phyloP scores from a whole-genome alignment of 805 yeast genomes.

The Candida vaughaniae region DNA sequence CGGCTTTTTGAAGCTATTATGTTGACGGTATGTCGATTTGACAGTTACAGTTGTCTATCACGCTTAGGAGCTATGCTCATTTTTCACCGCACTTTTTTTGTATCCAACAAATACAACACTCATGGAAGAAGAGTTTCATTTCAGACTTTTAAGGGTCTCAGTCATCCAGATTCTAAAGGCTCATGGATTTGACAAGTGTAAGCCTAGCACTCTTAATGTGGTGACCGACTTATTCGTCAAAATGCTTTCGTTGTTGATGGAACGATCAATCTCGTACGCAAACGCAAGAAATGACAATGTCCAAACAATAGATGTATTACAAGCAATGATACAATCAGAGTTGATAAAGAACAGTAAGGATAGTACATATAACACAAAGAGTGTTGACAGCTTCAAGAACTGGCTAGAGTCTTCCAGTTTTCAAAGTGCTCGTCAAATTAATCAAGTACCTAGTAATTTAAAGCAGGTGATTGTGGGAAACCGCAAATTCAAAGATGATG shows the following conservation, averaged over 20 bases:
- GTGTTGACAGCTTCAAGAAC: conserved; percentile 34
- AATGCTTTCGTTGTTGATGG: conserved; percentile 54
- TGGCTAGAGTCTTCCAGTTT: conserved; percentile 35
- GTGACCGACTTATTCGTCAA: conserved; percentile 75
- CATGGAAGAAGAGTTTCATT: conserved; percentile 41
- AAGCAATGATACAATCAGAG: conserved; percentile 65
- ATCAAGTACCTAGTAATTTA: conserved; percentile 28
- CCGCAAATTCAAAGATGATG: conserved; percentile 33
- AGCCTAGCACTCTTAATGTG: conserved; percentile 68
- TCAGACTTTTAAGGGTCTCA: conserved; percentile 37
- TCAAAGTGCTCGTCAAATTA: conserved; percentile 5
- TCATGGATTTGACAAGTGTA: conserved; percentile 79
- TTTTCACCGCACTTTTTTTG: neutral
- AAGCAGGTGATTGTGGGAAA: conserved; percentile 37
- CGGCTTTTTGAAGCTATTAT: no score
- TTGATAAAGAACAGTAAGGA: conserved; percentile 52
- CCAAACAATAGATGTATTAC: conserved; percentile 64
- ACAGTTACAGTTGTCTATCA: no score
- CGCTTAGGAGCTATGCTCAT: neutral
- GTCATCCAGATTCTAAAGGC: conserved; percentile 65
- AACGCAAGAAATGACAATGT: conserved; percentile 44
- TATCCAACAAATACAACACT: neutral
- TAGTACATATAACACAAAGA: conserved; percentile 29
- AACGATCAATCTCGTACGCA: conserved; percentile 51
- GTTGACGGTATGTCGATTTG: no score